These are phyloP conservation scores for Paragyromitra xinjiangensis DNA, from an alignment of 495 filamentous ascomycete genomes.

Conservation along the genomic window DNA sequence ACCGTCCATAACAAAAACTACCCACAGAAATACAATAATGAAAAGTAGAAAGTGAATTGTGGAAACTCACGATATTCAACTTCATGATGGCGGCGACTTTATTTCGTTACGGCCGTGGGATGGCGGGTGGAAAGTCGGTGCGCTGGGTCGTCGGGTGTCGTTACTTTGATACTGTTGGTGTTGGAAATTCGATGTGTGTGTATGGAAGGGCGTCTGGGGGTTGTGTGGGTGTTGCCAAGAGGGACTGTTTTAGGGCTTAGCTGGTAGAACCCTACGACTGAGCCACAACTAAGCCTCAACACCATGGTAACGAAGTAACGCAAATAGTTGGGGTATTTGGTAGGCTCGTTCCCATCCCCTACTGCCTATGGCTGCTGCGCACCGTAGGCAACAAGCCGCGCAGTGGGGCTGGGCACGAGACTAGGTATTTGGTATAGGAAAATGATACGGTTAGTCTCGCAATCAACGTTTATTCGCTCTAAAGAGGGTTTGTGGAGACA, in stretches of 20 bases:
- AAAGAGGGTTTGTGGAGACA: no score
- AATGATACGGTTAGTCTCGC: no score
- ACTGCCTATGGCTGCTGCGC: no score
- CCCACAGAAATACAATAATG: background rate
- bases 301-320: no score
- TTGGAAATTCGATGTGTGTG: constrained; percentile 45
- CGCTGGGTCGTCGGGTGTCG: constrained; percentile 48
- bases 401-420: no score
- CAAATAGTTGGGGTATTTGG: no score
- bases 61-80: constrained; percentile 56
- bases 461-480: no score
- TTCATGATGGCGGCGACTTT: constrained; percentile 57
- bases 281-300: background rate
- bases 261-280: constrained; percentile 25
- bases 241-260: constrained; percentile 47
- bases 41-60: constrained; percentile 24
- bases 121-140: constrained; percentile 53
- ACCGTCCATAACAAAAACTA: constrained; percentile 1
- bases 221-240: constrained; percentile 42
- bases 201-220: constrained; percentile 8
- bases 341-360: no score
- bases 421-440: no score
- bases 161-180: constrained; percentile 44
- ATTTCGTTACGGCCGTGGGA: constrained; percentile 41
- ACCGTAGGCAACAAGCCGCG: no score